Evolutionary conservation across 2,329 filamentous ascomycete genomes (phyloP), one percentile per base, ranked within the genome.

Genomic region (Aspergillus terreus): DNA sequence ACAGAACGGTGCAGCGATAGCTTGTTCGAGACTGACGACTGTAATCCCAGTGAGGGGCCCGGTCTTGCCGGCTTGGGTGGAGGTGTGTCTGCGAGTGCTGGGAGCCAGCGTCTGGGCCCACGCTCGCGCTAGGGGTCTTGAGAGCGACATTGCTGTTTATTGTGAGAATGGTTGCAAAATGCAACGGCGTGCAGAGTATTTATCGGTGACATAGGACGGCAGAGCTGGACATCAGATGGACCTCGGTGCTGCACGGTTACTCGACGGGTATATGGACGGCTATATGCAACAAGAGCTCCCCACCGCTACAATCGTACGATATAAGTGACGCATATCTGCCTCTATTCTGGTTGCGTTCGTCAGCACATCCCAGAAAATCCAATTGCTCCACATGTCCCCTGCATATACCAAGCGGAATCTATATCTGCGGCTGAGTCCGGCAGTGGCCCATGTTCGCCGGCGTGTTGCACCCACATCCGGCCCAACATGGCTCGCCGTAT

Each of bases 1-100:
- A 54, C 78, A 81, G 52, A 80, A 80, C 1, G 79, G 79, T 0
- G 77, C 78, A 0, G 79, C 76, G 55, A 82, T 78, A 44, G 79
- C 79, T 60, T 82, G 79, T 51, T 81, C 79, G 0, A 81, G 66
- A 38, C 77, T 77, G 19, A 81, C 73, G 6, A 82, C 77, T 0
- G 76, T 79, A 45, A 80, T 69, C 10, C 77, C 78, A 19, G 73
- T 66, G 3, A 76, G 65, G 2, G 72, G 71, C 4, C 48, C 52
- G n/a, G 48, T 23, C 14, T 21, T 44, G 15, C 49, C 32, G 3
- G 44, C 11, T 7, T 43, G 40, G 6, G 51, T 51, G 10, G 55
- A 58, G 10, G 44, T 19, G 41, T 50, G 19, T 2, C 40, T 14
- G 40, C 52, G 49, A 30, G 45, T 44, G 6, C n/a, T 21, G 14